Evolutionary conservation across 2,329 filamentous ascomycete species (phyloP), one percentile per base, ranked within the genome.

Genomic region (Niveomyces coronatus): DNA sequence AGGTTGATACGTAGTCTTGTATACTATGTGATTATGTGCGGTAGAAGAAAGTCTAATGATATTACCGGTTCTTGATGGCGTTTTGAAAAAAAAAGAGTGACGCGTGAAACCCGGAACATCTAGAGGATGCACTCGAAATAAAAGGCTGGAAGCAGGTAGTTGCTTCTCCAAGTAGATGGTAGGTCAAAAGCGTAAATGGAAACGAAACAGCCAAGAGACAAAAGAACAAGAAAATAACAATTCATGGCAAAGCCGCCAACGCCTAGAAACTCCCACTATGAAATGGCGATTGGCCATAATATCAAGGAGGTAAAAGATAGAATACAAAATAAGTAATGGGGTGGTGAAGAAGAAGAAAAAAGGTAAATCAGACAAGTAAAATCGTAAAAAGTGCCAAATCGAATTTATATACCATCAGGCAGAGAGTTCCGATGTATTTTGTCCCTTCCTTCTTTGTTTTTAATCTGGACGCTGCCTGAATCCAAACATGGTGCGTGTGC

Each of bases 401-500:
- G 20, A 31, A 35, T n/a, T n/a, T n/a, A n/a, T n/a, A n/a, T n/a
- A n/a, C n/a, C n/a, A n/a, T n/a, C n/a, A n/a, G n/a, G n/a, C n/a
- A n/a, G n/a, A n/a, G n/a, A n/a, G n/a, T n/a, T n/a, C n/a, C n/a
- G n/a, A n/a, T n/a, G n/a, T n/a, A n/a, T n/a, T n/a, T n/a, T n/a
- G n/a, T n/a, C n/a, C n/a, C n/a, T n/a, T n/a, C n/a, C n/a, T n/a
- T n/a, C 11, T 5, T 39, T 22, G 5, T 27, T 49, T 53, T 39
- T 45, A 37, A 39, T 40, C 31, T 37, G 49, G 52, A 44, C 37
- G 37, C 14, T 37, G 35, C 37, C 64, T 67, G 31, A 56, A 50
- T 45, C 79, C 71, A 58, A 89, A 89, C 50, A 89, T 79, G 44
- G 74, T 76, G 49, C 84, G 71, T 34, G 81, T 78, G 45, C 80